Evolutionary conservation across 2,329 filamentous ascomycete genomes (phyloP), one percentile per base, ranked within the genome.

Genomic region (Colletotrichum liaoningense): DNA sequence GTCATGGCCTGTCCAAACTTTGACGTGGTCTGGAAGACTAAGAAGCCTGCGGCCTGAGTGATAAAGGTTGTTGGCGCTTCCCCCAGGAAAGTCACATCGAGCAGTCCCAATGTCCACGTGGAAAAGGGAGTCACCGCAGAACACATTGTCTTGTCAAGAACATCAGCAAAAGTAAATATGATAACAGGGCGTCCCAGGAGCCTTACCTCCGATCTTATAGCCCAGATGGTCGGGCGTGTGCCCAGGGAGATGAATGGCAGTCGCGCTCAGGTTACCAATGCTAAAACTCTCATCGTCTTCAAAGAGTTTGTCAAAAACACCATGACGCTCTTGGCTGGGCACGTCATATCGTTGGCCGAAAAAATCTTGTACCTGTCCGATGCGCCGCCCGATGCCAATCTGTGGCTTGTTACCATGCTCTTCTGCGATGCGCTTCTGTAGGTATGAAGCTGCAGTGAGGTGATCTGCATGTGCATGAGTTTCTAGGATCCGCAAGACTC

Each of bases 381-480:
- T 90, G 11, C 87, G 84, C 64, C 85, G 85, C 1, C 90, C 89
- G 26, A 91, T 91, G n/a, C 88, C 84, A 5, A 92, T 86, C 0
- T 76, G 75, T 0, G 88, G 86, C 62, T 78, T 80, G 1, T 70
- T 42, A 0, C 79, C 81, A 56, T 86, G 83, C 0, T 67, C 64
- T 8, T 81, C 72, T 0, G 78, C 75, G 0, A 91, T 82, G 2
- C 77, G 79, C 0, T 79, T 78, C 76, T 91, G 88, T 0, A 93
- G 83, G 77, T 92, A 93, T 4, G 84, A 84, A 0, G 90, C 84
- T 0, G 91, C 87, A 0, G 89, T 92, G 0, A 92, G 74, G 72
- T 92, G 90, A 68, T 92, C 89, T 4, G 89, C 89, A 73, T 92
- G 88, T 0, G 84, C 87, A 77, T 93, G 91, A 0, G 91, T 93